Evolutionary conservation across 306 rosid species (phyloP), one percentile per base, ranked within the genome.

Genomic region (Sophora flavescens): DNA sequence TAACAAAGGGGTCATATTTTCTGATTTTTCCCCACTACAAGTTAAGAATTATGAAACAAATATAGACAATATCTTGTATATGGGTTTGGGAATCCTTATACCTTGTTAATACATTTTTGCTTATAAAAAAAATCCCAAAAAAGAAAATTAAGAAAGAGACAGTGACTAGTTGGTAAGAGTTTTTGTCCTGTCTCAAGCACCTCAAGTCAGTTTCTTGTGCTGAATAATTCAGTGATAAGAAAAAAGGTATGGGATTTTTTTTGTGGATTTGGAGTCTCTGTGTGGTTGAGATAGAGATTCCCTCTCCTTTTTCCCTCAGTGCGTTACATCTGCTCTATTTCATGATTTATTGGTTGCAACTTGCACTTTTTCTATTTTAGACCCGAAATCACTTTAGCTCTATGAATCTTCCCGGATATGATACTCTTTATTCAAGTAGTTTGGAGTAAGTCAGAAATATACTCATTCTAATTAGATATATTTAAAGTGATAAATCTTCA

Each of bases 211-310:
- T 32, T 30, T 11, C 36, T 2, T 53, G 58, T 2, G 13, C 8
- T 36, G 50, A 15, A 61, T 59, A 60, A 12, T 74, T 15, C 14
- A 64, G 36, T 47, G 48, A 45, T 11, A 3, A 50, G 6, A 60
- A 36, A 36, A 32, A 36, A 51, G 6, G 10, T 8, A n/a, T 16
- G 30, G 35, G 22, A 22, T 33, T 39, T 52, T 22, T 52, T 17
- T 4, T n/a, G 9, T 4, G 5, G 15, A n/a, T 36, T 53, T 30
- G 33, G 66, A 35, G 22, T 11, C 28, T 56, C n/a, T 52, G 45
- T 64, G 74, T 66, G 75, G 60, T 68, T 16, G 75, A 35, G 18
- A 76, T n/a, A 54, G 52, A 57, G 41, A 36, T 59, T 77, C 75
- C 39, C 6, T 67, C 26, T 56, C 58, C 15, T 15, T 67, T 56